Evolutionary conservation across 2,329 filamentous ascomycete species (phyloP), one percentile per base, ranked within the genome.

Genomic region (Cordyceps pruinosa): DNA sequence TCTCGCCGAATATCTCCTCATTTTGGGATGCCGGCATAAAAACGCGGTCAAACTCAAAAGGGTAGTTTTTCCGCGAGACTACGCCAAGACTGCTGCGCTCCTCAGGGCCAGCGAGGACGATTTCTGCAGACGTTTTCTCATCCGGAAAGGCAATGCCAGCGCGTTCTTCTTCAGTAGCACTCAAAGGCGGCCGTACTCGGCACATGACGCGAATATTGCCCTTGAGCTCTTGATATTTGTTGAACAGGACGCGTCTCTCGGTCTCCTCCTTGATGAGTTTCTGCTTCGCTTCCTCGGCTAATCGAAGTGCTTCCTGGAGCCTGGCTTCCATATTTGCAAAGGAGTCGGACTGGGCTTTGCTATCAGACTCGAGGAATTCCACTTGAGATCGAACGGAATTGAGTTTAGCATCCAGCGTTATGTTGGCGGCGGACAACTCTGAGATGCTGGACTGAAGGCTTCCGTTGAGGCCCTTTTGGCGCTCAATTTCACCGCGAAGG

Each of bases 141-240:
- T 97, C 77, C 0, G 93, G 91, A 63, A 90, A 96, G 2, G 82
- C 78, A 61, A 97, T 89, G 51, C 83, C 82, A 3, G 93, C 90
- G 13, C 83, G 77, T 25, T 85, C 79, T 7, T 85, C 85, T 58
- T 88, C 86, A 1, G 75, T 71, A 0, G 71, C 64, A 25, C 77
- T 77, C 23, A 88, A 76, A 0, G 87, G 77, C 1, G 94, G 94
- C 41, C 95, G 87, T 28, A 97, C 93, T 69, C 94, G 86, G 68
- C 93, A 97, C 84, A 99, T 99, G 63, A 99, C 94, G 21, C 94
- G 88, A 66, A 99, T 99, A 68, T 99, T 99, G 65, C 94, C 94
- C 71, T 96, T 97, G 59, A 99, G 82, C 68, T 99, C 94, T 70
- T 99, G 91, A 47, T 99, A 93, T 70, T 96, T 94, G 72, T 97